Evolutionary conservation across 1,284 basidiomycete genomes (phyloP).

Genomic region (Heterobasidion annosum): DNA sequence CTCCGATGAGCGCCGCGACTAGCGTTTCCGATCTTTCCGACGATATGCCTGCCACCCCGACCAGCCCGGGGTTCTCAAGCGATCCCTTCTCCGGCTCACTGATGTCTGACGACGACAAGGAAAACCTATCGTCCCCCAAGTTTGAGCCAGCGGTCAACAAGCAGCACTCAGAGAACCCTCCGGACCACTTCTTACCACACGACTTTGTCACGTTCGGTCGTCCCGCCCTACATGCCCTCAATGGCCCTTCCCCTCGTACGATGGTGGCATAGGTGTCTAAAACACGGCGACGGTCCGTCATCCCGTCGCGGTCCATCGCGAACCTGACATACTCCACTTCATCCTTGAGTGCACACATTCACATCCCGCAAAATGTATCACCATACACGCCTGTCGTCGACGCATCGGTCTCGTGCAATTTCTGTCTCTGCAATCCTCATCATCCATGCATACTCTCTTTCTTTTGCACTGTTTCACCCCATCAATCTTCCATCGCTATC

Average conservation of each 20-base stretch:
- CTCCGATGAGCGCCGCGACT: slow-evolving; percentile 65
- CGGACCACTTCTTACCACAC: slow-evolving; percentile 70
- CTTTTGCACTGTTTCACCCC: slow-evolving; percentile 43
- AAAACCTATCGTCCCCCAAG: slow-evolving; percentile 50
- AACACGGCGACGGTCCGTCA: slow-evolving; percentile 1
- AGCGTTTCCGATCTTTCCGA: slow-evolving; percentile 68
- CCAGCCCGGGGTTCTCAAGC: slow-evolving; percentile 40
- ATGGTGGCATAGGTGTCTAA: slow-evolving; percentile 43
- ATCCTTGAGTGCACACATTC: slow-evolving; percentile 13
- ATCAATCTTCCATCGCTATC: slow-evolving; percentile 30
- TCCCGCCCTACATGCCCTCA: slow-evolving; percentile 60
- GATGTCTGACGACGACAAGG: slow-evolving; percentile 65
- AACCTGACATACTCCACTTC: slow-evolving; percentile 15
- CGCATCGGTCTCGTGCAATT: slow-evolving; percentile 43
- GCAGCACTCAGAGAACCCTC: slow-evolving; percentile 51
- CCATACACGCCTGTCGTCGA: slow-evolving; percentile 56
- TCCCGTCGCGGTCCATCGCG: slow-evolving; percentile 4
- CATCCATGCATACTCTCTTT: slow-evolving; percentile 67
- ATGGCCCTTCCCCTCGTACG: slow-evolving; percentile 40
- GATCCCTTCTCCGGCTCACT: slow-evolving; percentile 45
- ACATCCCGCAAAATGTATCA: slow-evolving; percentile 69
- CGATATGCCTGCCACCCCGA: slow-evolving; percentile 74
- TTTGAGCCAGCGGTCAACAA: slow-evolving; percentile 69
- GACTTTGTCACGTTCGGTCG: slow-evolving; percentile 71
- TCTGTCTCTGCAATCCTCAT: slow-evolving; percentile 52